Evolutionary conservation across 331 rosid species (phyloP).

Genomic region (Malus hybrid): DNA sequence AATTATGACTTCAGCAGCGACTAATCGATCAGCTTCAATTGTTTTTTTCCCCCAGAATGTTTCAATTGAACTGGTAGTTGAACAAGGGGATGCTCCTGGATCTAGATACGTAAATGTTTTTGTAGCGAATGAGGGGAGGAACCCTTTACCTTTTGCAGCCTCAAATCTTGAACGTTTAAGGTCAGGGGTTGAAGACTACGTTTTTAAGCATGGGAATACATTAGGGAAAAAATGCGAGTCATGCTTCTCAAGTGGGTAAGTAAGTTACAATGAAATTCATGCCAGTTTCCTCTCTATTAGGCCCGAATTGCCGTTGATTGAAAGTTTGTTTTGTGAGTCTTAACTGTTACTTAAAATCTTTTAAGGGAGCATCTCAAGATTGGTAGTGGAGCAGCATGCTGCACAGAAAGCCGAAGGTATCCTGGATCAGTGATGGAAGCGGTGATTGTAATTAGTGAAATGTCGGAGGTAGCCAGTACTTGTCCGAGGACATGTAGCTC

Average conservation of each 20-base stretch:
- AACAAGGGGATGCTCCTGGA: constrained; percentile 42
- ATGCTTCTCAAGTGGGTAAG: constrained; percentile 68
- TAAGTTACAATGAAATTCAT: constrained; percentile 25
- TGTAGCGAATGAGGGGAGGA: constrained; percentile 38
- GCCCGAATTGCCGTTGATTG: constrained; percentile 3
- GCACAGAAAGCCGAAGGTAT: constrained; percentile 30
- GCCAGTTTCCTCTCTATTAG: constrained; percentile 11
- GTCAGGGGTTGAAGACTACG: constrained; percentile 72
- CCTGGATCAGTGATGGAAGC: constrained; percentile 56
- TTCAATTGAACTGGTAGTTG: constrained; percentile 52
- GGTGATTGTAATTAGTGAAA: constrained; percentile 59
- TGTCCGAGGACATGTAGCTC: constrained; percentile 42
- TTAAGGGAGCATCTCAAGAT: constrained; percentile 67
- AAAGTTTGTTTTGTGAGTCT: background rate
- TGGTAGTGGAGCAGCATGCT: constrained; percentile 63
- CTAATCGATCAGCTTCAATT: background rate
- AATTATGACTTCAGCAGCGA: constrained; percentile 15
- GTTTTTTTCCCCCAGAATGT: constrained; percentile 43
- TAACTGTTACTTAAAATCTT: constrained; percentile 13
- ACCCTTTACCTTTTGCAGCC: constrained; percentile 30
- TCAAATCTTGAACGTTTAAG: constrained; percentile 60
- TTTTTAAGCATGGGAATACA: constrained; percentile 60
- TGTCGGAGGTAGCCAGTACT: constrained; percentile 31
- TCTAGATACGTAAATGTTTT: constrained; percentile 46
- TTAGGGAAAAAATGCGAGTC: constrained; percentile 36